Conservation (phyloP, 805 yeast genomes). For the Schizosaccharomyces octosporus region DNA sequence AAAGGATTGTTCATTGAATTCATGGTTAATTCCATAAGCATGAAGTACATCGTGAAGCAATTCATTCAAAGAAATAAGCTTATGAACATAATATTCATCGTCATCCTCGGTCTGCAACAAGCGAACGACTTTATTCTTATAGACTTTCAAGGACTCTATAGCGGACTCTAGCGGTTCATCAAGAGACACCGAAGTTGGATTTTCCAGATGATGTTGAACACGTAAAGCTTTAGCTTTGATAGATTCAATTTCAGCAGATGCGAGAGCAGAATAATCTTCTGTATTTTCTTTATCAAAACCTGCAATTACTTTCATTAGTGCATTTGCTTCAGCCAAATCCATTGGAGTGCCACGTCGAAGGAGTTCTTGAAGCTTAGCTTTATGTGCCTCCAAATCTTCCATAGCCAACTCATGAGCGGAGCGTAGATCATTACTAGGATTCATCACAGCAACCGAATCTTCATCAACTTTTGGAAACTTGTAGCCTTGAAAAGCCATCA, state of each 20-base stretch:
- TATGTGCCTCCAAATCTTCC: slow-evolving; percentile 79
- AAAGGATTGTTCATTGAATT: too few species aligned
- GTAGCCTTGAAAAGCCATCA: slow-evolving; percentile 74
- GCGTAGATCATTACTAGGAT: slow-evolving; percentile 36
- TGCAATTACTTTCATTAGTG: slow-evolving; percentile 91
- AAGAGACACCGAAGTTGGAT: slow-evolving; percentile 13
- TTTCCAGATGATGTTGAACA: slow-evolving; percentile 57
- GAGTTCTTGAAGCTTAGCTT: slow-evolving; percentile 85
- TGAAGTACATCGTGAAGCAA: slow-evolving; percentile 26
- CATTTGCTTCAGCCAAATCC: slow-evolving; percentile 88
- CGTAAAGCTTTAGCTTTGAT: slow-evolving; percentile 67
- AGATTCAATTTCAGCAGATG: slow-evolving; percentile 62
- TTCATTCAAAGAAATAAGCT: slow-evolving; percentile 48
- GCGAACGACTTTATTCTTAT: slow-evolving; percentile 68
- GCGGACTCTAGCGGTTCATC: slow-evolving; percentile 64
- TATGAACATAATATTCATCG: slow-evolving; percentile 36
- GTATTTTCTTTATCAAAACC: slow-evolving; percentile 75
- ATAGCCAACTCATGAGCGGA: slow-evolving; percentile 73
- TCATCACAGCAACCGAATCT: slow-evolving; percentile 81
- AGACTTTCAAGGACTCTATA: slow-evolving; percentile 48
- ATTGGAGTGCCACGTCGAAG: slow-evolving; percentile 87
- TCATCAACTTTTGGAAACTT: slow-evolving; percentile 72
- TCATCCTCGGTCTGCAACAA: slow-evolving; percentile 61
- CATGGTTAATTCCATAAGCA: too few species aligned
- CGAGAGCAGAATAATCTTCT: slow-evolving; percentile 50